Base-by-base conservation (phyloP, 73 alveolate species). In the Paramecium octaurelia region DNA sequence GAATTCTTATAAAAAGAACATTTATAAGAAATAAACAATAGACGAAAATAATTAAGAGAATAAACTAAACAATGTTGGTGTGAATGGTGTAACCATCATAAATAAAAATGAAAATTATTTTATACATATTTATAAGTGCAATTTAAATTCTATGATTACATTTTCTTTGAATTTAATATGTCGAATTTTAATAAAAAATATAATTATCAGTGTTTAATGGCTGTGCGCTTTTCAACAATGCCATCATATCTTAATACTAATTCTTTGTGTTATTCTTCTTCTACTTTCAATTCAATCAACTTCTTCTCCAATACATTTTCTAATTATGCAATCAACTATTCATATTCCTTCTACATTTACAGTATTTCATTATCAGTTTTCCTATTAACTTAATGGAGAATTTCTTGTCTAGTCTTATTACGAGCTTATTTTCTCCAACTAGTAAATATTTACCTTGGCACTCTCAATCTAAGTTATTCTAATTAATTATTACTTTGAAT, bases 161-260 rank as follows among this genome's bases (percentile, higher is more conserved):
- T 3, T 18, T 8, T 75, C 7, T 18, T 5, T 75, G 18, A 57
- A 64, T 57, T 29, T 27, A 75, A 1, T 68, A 9, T 58, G 1
- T 54, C 2, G 6, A 36, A 1, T 44, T 3, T 44, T 44, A 44
- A 44, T 44, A 44, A 44, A 44, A 44, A 76, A 7, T 76, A 14
- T 50, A 54, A 54, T 54, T 54, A 54, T 54, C 91, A 80, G 18
- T 80, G 91, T 35, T 80, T 80, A 1, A 80, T 23, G 7, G 91
- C 75, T 3, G 76, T 42, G 4, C 91, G 48, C 46, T 80, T 80
- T 46, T 80, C 91, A n/a, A 80, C 91, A 40, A 80, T 80, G 6
- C 91, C 91, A 40, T 80, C 91, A 80, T 80, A 80, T 80, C 75
- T 80, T 31, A 20, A 31, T 2, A 80, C 91, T 46, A 80, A 80